Base-by-base conservation (phyloP, 2,329 filamentous ascomycete genomes). In the Colletotrichum neosansevieriae region DNA sequence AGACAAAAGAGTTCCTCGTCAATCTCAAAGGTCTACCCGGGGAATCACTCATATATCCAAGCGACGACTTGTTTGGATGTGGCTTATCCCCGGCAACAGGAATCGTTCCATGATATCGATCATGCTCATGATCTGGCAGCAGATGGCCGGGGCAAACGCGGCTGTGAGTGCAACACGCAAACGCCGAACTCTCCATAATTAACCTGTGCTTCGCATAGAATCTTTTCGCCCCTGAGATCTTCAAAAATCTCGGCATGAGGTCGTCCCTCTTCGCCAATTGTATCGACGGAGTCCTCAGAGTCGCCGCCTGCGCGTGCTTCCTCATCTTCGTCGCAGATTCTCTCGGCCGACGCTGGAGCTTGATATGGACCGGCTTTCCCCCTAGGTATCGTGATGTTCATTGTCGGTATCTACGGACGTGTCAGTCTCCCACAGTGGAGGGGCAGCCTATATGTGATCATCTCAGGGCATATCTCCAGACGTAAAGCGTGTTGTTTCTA, bases 201-300 rank as follows among this genome's bases (percentile, higher is more conserved):
- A 5, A 24, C n/a, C 36, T 9, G 3, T 6, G 7, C 6, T 29
- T 9, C 11, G 10, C 36, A 5, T n/a, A 80, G 75, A 88, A 91
- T 76, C 91, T 91, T 80, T 92, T 91, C 73, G 88, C 89, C 0
- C 91, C 91, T 0, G 85, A 87, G 63, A 92, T 93, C 73, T 93
- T 93, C 80, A 79, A 81, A 50, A 84, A 88, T 72, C 82, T 93
- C 2, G 91, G 91, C 17, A 83, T 93, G 72, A 77, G 76, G 44
- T 83, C 86, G 45, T 87, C 86, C 17, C 86, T 93, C 24, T 92
- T 93, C 75, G 90, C 91, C 4, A 93, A 91, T 0, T 91, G 91
- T 45, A 86, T 93, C 71, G 93, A 93, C 75, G 91, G 91, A 29
- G 85, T 93, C 61, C 87, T 92, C 63, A 93, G 93, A 77, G 89